Evolutionary conservation across 2,329 filamentous ascomycete species (phyloP).

Genomic region (Diaporthe sp.): DNA sequence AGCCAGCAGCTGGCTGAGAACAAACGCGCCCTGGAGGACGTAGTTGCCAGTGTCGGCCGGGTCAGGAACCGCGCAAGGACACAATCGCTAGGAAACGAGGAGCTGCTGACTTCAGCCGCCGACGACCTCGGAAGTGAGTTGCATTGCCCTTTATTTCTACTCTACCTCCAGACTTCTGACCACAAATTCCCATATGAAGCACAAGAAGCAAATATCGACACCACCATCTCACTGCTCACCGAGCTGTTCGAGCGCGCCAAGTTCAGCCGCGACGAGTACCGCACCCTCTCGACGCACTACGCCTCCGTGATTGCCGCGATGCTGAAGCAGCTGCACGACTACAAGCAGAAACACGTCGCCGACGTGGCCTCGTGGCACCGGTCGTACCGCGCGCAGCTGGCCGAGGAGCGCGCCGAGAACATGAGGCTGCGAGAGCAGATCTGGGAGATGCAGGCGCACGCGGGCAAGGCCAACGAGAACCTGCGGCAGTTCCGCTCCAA

Average conservation of each 20-base stretch:
- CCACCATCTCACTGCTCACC: constrained; percentile 70
- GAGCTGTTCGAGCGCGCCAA: constrained; percentile 74
- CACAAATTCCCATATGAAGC: constrained; percentile 51
- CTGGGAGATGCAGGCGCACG: constrained; percentile 75
- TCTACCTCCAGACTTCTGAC: background rate
- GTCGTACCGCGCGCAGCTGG: constrained; percentile 74
- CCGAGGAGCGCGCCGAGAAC: constrained; percentile 75
- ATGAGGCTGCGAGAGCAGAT: constrained; percentile 73
- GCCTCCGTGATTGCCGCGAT: constrained; percentile 68
- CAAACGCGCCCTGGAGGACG: constrained; percentile 71
- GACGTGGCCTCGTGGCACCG: constrained; percentile 75
- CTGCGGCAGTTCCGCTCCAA: constrained; percentile 68
- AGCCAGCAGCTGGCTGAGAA: constrained; percentile 74
- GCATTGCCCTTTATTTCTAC: constrained; percentile 26
- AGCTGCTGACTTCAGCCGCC: constrained; percentile 67
- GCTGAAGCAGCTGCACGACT: constrained; percentile 74
- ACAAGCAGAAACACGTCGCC: constrained; percentile 72
- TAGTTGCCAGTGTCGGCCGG: constrained; percentile 72
- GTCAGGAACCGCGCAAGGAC: constrained; percentile 69
- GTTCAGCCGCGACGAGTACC: constrained; percentile 71
- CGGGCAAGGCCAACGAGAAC: constrained; percentile 68
- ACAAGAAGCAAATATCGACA: constrained; percentile 71
- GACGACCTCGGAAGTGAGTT: constrained; percentile 68
- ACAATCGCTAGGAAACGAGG: constrained; percentile 67
- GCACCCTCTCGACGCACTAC: constrained; percentile 68